Conservation (phyloP, 1,284 basidiomycete species). For the Cryptococcus hybrid region DNA sequence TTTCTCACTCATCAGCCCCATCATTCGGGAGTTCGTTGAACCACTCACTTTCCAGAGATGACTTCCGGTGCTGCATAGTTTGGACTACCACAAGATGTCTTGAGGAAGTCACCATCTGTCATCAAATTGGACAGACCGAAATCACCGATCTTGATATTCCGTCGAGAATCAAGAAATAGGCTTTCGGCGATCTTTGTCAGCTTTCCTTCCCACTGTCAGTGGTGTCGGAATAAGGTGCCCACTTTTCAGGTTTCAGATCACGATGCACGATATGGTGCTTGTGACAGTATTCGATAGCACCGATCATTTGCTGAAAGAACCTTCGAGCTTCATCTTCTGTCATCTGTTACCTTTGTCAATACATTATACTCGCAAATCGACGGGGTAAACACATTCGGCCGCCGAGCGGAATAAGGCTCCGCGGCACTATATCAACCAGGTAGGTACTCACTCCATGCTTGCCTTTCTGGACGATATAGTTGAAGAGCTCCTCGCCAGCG, state of each 20-base stretch:
- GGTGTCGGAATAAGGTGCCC: slow-evolving; percentile 54
- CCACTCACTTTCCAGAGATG: slow-evolving; percentile 69
- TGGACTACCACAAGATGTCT: slow-evolving; percentile 91
- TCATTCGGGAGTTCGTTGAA: not conserved
- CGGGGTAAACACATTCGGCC: too few relatives aligned
- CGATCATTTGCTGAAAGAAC: slow-evolving; percentile 96
- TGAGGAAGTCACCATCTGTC: slow-evolving; percentile 89
- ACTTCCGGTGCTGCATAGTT: slow-evolving; percentile 97
- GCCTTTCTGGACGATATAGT: slow-evolving; percentile 88
- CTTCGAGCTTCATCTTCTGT: slow-evolving; percentile 75
- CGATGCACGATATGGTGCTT: slow-evolving; percentile 92
- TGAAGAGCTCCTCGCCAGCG: slow-evolving; percentile 89
- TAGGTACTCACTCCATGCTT: slow-evolving; percentile 44
- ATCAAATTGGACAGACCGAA: slow-evolving; percentile 93
- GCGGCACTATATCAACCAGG: not conserved
- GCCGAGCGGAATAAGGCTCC: not conserved
- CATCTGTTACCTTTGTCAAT: slow-evolving; percentile 58
- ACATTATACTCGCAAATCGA: not conserved
- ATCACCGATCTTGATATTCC: slow-evolving; percentile 86
- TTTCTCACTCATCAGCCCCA: slow-evolving; percentile 1
- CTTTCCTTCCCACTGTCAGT: not conserved
- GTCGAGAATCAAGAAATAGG: slow-evolving; percentile 54
- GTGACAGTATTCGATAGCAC: slow-evolving; percentile 93
- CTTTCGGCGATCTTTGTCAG: slow-evolving; percentile 24
- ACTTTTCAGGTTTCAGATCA: slow-evolving; percentile 93